phyloP scores from a whole-genome alignment of 2,329 filamentous ascomycete genomes.

The Aspergillus carbonarius region DNA sequence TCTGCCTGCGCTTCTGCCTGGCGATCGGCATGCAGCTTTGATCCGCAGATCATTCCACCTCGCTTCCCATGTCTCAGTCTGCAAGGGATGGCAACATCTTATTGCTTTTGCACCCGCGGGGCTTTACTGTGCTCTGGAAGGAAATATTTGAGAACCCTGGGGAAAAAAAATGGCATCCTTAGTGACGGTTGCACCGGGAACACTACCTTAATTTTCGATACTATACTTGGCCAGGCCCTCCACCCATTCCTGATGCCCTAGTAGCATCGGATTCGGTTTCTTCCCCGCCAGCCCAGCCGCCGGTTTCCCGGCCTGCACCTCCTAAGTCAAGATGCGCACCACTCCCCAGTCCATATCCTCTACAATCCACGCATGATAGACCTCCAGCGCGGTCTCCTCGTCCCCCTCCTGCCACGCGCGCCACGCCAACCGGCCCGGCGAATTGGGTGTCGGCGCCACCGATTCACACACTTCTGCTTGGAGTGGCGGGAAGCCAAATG shows the following conservation, averaged over 20 bases:
- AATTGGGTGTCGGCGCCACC: background rate
- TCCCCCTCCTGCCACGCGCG: conserved; percentile 8
- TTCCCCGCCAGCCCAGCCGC: background rate
- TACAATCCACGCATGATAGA: conserved; percentile 10
- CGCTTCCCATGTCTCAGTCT: no score
- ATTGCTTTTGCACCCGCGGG: no score
- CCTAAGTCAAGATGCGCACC: conserved; percentile 5
- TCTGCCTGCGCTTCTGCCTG: background rate
- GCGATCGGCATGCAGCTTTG: background rate
- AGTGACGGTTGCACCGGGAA: background rate
- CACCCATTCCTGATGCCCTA: conserved; percentile 9
- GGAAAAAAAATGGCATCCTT: background rate
- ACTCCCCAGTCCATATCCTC: conserved; percentile 6
- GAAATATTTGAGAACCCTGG: background rate
- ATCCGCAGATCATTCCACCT: no score
- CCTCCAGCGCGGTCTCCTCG: conserved; percentile 3
- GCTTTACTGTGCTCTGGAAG: background rate
- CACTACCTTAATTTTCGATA: conserved; percentile 32
- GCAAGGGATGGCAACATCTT: no score
- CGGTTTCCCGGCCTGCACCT: conserved; percentile 8
- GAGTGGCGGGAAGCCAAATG: conserved; percentile 8
- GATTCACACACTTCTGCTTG: background rate
- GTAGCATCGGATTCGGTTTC: conserved; percentile 8
- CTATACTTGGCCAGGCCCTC: conserved; percentile 38
- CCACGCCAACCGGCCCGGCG: conserved; percentile 4